These are phyloP conservation scores for Paramecium pentaurelia DNA, from an alignment of 73 alveolate species.

Conservation along the genomic window DNA sequence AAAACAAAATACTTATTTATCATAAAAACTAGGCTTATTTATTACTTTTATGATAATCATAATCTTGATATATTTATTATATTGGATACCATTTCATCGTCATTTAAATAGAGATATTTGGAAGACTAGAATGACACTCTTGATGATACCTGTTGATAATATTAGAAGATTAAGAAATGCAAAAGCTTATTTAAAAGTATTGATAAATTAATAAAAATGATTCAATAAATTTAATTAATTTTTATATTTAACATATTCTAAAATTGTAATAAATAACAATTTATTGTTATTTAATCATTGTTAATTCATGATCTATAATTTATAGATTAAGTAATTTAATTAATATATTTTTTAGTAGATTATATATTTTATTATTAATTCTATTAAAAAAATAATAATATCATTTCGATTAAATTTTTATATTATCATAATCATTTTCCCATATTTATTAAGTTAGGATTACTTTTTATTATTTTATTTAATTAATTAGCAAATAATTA, in stretches of 20 bases:
- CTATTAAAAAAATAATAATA: background rate
- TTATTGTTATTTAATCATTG: too few relatives aligned
- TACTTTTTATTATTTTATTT: too few relatives aligned
- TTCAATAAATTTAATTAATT: background rate
- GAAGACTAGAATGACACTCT: constrained; percentile 40
- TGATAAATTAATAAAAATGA: constrained; percentile 10
- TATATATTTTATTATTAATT: too few relatives aligned
- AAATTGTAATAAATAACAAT: background rate
- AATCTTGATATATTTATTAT: background rate
- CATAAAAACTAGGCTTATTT: background rate
- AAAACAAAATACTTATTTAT: background rate
- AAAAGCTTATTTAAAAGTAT: constrained; percentile 1
- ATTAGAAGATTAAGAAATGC: constrained; percentile 27
- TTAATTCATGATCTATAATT: too few relatives aligned
- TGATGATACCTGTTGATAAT: constrained; percentile 42
- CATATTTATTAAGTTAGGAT: background rate
- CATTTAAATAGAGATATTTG: constrained; percentile 7
- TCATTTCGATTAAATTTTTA: background rate
- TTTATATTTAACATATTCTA: background rate
- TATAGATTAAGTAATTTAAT: too few relatives aligned
- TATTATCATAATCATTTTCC: background rate
- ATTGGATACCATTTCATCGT: constrained; percentile 40
- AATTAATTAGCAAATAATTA: too few relatives aligned
- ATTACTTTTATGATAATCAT: background rate
- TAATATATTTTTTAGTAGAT: too few relatives aligned